Percentiles rank a stretch among this genome's conserved stretches.
These are phyloP conservation scores for Colletotrichum sp. DNA, from an alignment of 2,329 filamentous ascomycete genomes.

Conservation along the genomic window DNA sequence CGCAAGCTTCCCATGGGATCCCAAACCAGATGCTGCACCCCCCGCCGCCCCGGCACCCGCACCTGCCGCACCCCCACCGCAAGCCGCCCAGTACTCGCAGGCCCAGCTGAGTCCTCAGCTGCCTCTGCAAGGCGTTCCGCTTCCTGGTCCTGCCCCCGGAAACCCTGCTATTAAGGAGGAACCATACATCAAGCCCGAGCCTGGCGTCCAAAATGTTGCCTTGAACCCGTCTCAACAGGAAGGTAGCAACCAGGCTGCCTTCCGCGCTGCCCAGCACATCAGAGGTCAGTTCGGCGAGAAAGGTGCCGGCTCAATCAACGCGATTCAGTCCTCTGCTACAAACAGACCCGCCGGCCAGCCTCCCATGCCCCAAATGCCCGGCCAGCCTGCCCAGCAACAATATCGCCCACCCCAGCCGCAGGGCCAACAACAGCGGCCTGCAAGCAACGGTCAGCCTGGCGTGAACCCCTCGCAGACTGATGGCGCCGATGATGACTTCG, in stretches of 20 bases:
- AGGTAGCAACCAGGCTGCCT: constrained; percentile 46
- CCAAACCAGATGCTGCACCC: constrained; percentile 66
- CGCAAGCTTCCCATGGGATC: constrained; percentile 92
- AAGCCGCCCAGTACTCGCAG: constrained; percentile 34
- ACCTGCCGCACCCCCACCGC: constrained; percentile 25
- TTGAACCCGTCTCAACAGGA: constrained; percentile 28
- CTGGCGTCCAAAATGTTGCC: constrained; percentile 34
- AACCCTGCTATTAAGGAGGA: constrained; percentile 47
- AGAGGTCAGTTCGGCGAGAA: constrained; percentile 65
- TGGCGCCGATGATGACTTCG: constrained; percentile 66
- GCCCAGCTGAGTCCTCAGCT: constrained; percentile 38
- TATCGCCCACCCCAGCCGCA: constrained; percentile 28
- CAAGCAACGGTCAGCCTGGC: constrained; percentile 27
- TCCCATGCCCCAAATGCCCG: constrained; percentile 31
- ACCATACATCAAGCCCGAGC: constrained; percentile 53
- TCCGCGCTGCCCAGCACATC: constrained; percentile 61
- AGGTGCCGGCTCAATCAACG: constrained; percentile 70
- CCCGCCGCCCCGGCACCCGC: constrained; percentile 39
- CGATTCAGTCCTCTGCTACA: constrained; percentile 54
- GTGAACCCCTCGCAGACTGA: constrained; percentile 65
- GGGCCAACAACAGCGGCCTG: constrained; percentile 33
- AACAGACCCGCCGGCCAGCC: constrained; percentile 32
- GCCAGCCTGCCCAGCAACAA: constrained; percentile 29
- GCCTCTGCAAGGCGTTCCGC: constrained; percentile 31
- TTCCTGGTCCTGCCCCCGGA: constrained; percentile 34